phyloP scores from a whole-genome alignment of 1,284 basidiomycete genomes.

The Tilletia walkeri region DNA sequence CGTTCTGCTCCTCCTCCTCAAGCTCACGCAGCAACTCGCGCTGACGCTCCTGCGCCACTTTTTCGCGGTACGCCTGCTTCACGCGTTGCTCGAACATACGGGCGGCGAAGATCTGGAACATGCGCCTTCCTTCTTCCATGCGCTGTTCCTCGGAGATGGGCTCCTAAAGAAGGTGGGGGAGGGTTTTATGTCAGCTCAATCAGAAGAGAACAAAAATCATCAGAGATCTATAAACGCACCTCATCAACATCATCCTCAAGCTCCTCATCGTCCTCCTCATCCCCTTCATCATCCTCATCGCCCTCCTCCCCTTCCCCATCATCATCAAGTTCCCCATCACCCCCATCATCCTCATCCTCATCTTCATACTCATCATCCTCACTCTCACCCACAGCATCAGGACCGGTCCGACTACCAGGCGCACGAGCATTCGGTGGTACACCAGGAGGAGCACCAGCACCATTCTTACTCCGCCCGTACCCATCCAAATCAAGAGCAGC shows the following conservation, averaged over 20 bases:
- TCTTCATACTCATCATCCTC: slow-evolving; percentile 34
- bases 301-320: slow-evolving; percentile 60
- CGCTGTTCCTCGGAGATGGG: slow-evolving; percentile 68
- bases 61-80: slow-evolving; percentile 84
- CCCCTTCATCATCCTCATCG: slow-evolving; percentile 56
- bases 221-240: slow-evolving; percentile 24
- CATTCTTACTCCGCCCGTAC: background rate
- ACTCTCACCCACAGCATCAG: slow-evolving; percentile 60
- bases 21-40: slow-evolving; percentile 80
- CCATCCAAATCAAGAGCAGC: slow-evolving; percentile 57
- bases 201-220: background rate
- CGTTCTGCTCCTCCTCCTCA: slow-evolving; percentile 79
- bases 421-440: slow-evolving; percentile 52
- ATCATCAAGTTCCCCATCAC: slow-evolving; percentile 27
- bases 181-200: background rate
- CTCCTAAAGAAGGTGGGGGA: slow-evolving; percentile 21
- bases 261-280: slow-evolving; percentile 60
- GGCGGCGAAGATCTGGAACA: slow-evolving; percentile 99
- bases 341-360: background rate
- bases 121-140: slow-evolving; percentile 96
- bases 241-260: slow-evolving; percentile 60
- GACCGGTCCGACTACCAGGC: slow-evolving; percentile 61
- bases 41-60: slow-evolving; percentile 80
- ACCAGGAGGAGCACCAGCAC: slow-evolving; percentile 60
- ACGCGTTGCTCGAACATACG: slow-evolving; percentile 99